These are phyloP conservation scores for Leccinum barrowsii DNA, from an alignment of 768 basidiomycete genomes.

Conservation along the genomic window DNA sequence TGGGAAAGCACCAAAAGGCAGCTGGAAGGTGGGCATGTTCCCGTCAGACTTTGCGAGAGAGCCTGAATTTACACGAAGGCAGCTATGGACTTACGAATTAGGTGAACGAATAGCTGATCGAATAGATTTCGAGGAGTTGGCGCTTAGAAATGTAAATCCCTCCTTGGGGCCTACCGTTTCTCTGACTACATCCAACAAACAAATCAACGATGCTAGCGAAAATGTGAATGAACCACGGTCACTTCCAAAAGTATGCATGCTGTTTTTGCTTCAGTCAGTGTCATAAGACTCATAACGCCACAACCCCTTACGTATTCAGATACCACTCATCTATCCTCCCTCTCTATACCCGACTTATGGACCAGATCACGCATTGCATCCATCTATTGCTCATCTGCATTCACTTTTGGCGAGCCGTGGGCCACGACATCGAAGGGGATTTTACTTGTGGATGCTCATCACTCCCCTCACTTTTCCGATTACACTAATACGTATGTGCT, in stretches of 20 bases:
- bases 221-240: slow-evolving; percentile 4
- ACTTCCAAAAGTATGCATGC: slow-evolving; percentile 11
- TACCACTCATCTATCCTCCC: slow-evolving; percentile 46
- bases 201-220: slow-evolving; percentile 12
- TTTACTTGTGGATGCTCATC: slow-evolving; percentile 60
- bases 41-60: slow-evolving; percentile 1
- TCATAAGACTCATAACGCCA: not conserved
- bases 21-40: slow-evolving; percentile 62
- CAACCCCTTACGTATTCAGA: slow-evolving; percentile 35
- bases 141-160: slow-evolving; percentile 69
- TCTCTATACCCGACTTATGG: slow-evolving; percentile 46
- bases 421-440: slow-evolving; percentile 63
- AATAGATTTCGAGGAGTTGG: slow-evolving; percentile 79
- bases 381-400: slow-evolving; percentile 44
- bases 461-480: slow-evolving; percentile 76
- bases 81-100: slow-evolving; percentile 58
- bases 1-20: slow-evolving; percentile 59
- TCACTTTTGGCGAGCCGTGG: slow-evolving; percentile 50
- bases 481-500: slow-evolving; percentile 64
- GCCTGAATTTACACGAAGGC: slow-evolving; percentile 6
- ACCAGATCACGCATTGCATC: slow-evolving; percentile 24
- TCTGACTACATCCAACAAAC: slow-evolving; percentile 19
- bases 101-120: slow-evolving; percentile 70
- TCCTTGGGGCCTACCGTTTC: slow-evolving; percentile 55
- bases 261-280: not conserved